Percentiles rank a stretch among this genome's conserved stretches.
Conservation (phyloP, 2,329 filamentous ascomycete species). For the Coniella vitis region DNA sequence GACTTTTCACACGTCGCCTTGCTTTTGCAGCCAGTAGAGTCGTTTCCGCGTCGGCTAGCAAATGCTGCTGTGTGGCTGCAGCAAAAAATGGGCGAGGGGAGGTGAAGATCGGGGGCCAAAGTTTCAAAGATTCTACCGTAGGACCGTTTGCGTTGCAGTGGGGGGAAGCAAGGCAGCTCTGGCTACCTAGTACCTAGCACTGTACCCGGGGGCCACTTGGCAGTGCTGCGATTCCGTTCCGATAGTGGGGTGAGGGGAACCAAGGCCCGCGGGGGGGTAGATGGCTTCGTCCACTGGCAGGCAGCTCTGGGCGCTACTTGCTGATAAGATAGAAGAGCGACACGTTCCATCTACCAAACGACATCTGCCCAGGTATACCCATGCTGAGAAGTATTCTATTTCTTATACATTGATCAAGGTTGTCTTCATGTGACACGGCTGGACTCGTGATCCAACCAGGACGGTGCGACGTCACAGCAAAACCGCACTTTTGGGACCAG, state of each 20-base stretch:
- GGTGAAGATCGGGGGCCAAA: background rate
- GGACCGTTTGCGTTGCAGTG: background rate
- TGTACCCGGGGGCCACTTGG: conserved; percentile 1
- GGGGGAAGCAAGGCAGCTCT: background rate
- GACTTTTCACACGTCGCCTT: background rate
- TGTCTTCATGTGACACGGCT: too few species aligned
- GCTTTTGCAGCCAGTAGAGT: background rate
- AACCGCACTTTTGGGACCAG: too few species aligned
- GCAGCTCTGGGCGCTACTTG: background rate
- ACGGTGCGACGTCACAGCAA: too few species aligned
- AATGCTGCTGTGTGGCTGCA: background rate
- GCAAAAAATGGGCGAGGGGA: background rate
- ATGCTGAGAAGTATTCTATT: too few species aligned
- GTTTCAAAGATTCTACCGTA: background rate
- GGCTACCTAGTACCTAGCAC: too few species aligned
- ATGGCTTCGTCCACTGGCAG: background rate
- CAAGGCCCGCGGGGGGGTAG: background rate
- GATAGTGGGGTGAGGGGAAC: background rate
- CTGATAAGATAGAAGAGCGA: too few species aligned
- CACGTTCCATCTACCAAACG: too few species aligned
- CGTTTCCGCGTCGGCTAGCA: background rate
- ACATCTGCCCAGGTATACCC: too few species aligned
- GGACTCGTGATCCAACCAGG: too few species aligned
- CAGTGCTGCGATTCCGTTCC: background rate
- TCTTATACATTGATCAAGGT: too few species aligned